Percentiles rank a stretch among this genome's conserved stretches.
Evolutionary conservation across 306 rosid genomes (phyloP).

Genomic region (Bauhinia variegata): DNA sequence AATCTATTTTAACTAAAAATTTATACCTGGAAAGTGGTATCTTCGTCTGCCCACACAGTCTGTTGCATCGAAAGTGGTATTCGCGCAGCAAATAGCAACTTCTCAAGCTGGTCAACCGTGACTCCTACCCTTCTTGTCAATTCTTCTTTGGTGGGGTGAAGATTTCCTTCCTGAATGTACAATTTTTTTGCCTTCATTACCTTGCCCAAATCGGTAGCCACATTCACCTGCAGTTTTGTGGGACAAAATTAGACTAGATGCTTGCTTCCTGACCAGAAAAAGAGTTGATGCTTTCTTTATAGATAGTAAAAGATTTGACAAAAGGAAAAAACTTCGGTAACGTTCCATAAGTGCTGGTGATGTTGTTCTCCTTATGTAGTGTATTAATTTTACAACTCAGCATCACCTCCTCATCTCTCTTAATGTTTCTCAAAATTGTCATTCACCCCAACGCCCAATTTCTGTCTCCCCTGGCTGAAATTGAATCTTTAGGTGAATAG

Average conservation of each 20-base stretch:
- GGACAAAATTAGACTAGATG: too few species aligned
- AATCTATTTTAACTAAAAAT: constrained; percentile 22
- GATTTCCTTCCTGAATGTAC: constrained; percentile 69
- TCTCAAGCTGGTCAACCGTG: constrained; percentile 69
- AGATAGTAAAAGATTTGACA: constrained; percentile 17
- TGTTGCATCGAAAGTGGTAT: constrained; percentile 82
- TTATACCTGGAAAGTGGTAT: constrained; percentile 83
- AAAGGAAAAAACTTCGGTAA: too few species aligned
- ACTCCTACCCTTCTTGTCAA: constrained; percentile 70
- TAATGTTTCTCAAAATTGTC: too few species aligned
- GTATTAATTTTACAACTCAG: too few species aligned
- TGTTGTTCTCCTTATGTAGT: too few species aligned
- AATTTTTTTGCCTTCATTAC: constrained; percentile 69
- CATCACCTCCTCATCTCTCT: too few species aligned
- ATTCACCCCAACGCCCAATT: too few species aligned
- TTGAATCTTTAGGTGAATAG: too few species aligned
- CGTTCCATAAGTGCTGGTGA: too few species aligned
- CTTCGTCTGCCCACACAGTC: constrained; percentile 83
- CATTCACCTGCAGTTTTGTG: constrained; percentile 62
- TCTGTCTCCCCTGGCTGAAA: too few species aligned
- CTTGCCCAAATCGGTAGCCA: constrained; percentile 69
- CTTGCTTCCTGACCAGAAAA: too few species aligned
- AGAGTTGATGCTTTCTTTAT: background rate
- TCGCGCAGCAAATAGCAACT: constrained; percentile 61
- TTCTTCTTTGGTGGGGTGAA: constrained; percentile 74